Evolutionary conservation across 31 red algal species (phyloP), one percentile per base, ranked within the genome.

Genomic region (Odonthalia washingtoniensis): DNA sequence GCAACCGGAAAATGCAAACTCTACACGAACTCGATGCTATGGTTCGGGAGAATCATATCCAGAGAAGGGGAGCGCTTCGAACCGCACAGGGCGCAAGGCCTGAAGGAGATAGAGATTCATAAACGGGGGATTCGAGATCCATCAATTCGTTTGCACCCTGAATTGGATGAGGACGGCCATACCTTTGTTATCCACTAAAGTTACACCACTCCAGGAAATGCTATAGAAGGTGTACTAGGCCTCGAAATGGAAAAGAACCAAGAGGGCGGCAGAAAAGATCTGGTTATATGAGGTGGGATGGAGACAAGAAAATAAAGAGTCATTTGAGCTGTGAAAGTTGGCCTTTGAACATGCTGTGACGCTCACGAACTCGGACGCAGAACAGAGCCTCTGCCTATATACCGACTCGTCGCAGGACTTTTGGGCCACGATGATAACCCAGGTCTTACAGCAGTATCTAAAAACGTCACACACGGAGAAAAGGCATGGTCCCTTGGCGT

Each of bases 361-460:
- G 0, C 62, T 88, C 1, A 70, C 85, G 24, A 72, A 88, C 37
- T 67, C 66, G 9, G 46, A 90, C 6, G 18, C 76, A 1, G 40
- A 40, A 33, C 42, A 72, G 26, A 1, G 46, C 16, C 79, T 90
- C 17, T 90, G 43, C 63, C 31, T 90, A 3, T 42, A 73, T 32
- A 90, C 87, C 0, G 77, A 90, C 35, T 37, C 87, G 43, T 90
- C 65, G 3, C 40, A 90, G 5, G 3, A 28, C 26, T 75, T 73
- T 17, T 82, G 77, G 46, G 72, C 78, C 4, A 77, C 64, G 17
- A 40, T 90, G 1, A 77, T 90, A 4, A 90, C 77, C 16, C 76
- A 80, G 5, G 46, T 53, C 0, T 24, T 5, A 4, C 3, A 0
- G 44, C 37, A 45, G 0, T 27, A 90, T 12, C 37, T 75, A 0